Evolutionary conservation across 2,329 filamentous ascomycete genomes (phyloP).

Genomic region (Aspergillus sp.): DNA sequence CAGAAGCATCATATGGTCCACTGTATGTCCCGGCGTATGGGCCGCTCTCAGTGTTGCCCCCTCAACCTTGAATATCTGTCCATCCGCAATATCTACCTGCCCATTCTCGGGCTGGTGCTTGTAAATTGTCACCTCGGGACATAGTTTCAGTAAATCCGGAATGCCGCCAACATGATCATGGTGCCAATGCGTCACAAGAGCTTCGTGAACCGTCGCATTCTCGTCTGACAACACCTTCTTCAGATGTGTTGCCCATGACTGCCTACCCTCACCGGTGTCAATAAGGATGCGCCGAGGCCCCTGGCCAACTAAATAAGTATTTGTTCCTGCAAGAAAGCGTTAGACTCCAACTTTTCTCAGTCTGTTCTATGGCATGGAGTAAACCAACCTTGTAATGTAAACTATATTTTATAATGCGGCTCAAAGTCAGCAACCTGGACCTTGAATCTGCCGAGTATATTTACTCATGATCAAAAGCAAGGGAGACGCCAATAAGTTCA

Average conservation of each 20-base stretch:
- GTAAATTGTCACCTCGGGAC: slow-evolving; percentile 63
- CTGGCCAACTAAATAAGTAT: slow-evolving; percentile 87
- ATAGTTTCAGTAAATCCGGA: slow-evolving; percentile 63
- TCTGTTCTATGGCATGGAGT: background rate
- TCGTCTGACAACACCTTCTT: slow-evolving; percentile 65
- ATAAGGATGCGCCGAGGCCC: slow-evolving; percentile 74
- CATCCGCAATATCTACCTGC: slow-evolving; percentile 57
- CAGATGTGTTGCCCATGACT: slow-evolving; percentile 69
- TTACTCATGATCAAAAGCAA: background rate
- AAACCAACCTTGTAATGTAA: slow-evolving; percentile 58
- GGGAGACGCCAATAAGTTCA: background rate
- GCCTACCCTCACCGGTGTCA: slow-evolving; percentile 82
- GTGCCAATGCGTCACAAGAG: slow-evolving; percentile 90
- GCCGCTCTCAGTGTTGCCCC: slow-evolving; percentile 64
- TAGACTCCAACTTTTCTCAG: background rate
- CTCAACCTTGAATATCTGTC: slow-evolving; percentile 54
- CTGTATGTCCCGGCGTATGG: slow-evolving; percentile 72
- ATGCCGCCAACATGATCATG: slow-evolving; percentile 81
- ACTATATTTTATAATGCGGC: slow-evolving; percentile 33
- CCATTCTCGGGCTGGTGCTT: slow-evolving; percentile 60
- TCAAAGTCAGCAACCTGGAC: background rate
- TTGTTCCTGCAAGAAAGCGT: slow-evolving; percentile 61
- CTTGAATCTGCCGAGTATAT: background rate
- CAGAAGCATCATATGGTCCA: slow-evolving; percentile 77
- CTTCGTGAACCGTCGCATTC: slow-evolving; percentile 65